Percentiles rank a stretch among this genome's conserved stretches.
These are phyloP conservation scores for Populus hybrid DNA, from an alignment of 441 rosid genomes.

Conservation along the genomic window DNA sequence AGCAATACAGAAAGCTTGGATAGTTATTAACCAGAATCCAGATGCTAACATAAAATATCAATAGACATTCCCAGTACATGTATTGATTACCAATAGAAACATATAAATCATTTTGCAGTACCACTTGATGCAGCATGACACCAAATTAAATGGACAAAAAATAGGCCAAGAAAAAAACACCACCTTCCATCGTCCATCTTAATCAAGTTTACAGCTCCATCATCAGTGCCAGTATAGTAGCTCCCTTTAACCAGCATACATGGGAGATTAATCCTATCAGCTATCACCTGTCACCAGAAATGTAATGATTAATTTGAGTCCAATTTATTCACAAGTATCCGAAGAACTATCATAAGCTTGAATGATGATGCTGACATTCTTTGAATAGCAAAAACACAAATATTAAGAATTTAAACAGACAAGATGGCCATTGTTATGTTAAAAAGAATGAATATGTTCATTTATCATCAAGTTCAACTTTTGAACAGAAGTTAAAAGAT, in stretches of 20 bases:
- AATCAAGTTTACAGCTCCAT: slow-evolving; percentile 97
- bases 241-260: slow-evolving; percentile 96
- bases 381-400: slow-evolving; percentile 13
- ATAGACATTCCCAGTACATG: neutral
- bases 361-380: neutral
- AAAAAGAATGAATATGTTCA: neutral
- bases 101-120: neutral
- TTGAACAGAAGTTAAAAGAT: slow-evolving; percentile 13
- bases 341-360: neutral
- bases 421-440: neutral
- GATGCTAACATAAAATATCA: slow-evolving; percentile 5
- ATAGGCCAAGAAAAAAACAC: neutral
- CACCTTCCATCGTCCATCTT: too few relatives aligned
- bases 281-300: slow-evolving; percentile 66
- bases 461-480: neutral
- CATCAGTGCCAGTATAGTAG: slow-evolving; percentile 98
- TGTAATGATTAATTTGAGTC: slow-evolving; percentile 18
- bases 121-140: neutral
- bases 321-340: neutral
- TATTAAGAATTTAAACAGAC: neutral
- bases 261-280: slow-evolving; percentile 86
- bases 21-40: slow-evolving; percentile 3
- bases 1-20: neutral
- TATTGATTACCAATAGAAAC: neutral
- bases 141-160: neutral